Evolutionary conservation across 176 grass and related monocot genomes (phyloP), one percentile per base, ranked within the genome.

Genomic region (Oryza meridionalis): DNA sequence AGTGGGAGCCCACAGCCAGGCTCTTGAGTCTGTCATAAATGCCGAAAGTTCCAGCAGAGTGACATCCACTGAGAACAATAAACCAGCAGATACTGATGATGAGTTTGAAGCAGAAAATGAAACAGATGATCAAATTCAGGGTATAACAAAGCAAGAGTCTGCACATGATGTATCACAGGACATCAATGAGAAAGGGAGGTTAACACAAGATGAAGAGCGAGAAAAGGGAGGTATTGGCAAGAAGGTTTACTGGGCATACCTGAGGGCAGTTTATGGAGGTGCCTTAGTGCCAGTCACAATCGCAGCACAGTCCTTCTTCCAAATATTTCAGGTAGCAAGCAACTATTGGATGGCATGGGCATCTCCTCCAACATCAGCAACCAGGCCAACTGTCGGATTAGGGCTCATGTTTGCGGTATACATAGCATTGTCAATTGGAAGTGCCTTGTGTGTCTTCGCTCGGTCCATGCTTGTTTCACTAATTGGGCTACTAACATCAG

Each of bases 331-430:
- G 69, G 81, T 96, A 46, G 91, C 96, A 43, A 99, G 96, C 87
- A 99, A 99, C 87, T 99, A 96, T 61, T 99, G 96, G 96, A 99
- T 99, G 88, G 91, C 96, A 67, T 99, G 89, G 96, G 96, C 91
- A 13, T 85, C 77, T 75, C 91, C 96, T 85, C 77, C 89, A 58
- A 92, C 91, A 74, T 58, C 83, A 67, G 81, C 85, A 75, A 74
- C 87, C 35, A 77, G 77, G 38, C 88, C 93, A 65, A 29, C 66
- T 0, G 89, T 94, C 84, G 83, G 89, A 71, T 76, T 96, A 69
- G 70, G 79, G 50, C 69, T 92, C 31, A 91, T 99, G 64, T 86
- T 92, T 37, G 90, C 37, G 7, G 93, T 99, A 58, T 99, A 99
- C 69, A 82, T 91, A 75, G 11, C 81, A 78, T 77, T 99, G 84